A percentile compares a stretch with the other conserved stretches of the same genome.
phyloP scores from a whole-genome alignment of 2,329 filamentous ascomycete species.

The Monilinia fructicola region DNA sequence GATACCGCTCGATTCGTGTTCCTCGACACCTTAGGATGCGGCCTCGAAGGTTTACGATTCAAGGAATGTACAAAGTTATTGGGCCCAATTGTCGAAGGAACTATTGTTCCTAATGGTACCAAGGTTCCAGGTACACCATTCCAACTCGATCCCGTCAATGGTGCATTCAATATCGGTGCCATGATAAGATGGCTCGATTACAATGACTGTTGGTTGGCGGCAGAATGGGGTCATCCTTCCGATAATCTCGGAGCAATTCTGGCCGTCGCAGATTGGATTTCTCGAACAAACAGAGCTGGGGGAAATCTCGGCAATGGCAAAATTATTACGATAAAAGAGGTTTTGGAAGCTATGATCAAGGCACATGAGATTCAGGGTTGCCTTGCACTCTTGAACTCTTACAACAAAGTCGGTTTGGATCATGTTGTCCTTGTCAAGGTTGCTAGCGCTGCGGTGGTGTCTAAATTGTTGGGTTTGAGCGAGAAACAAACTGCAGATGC shows the following conservation, averaged over 20 bases:
- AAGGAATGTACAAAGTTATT: slow-evolving; percentile 95
- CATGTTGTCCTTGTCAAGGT: slow-evolving; percentile 99
- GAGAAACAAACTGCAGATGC: slow-evolving; percentile 93
- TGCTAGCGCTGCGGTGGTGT: slow-evolving; percentile 88
- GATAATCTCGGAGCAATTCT: slow-evolving; percentile 98
- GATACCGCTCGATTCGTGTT: slow-evolving; percentile 97
- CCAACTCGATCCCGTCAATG: slow-evolving; percentile 91
- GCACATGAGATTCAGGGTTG: slow-evolving; percentile 99
- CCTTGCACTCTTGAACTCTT: slow-evolving; percentile 94
- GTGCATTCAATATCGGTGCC: slow-evolving; percentile 97
- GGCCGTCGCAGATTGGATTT: slow-evolving; percentile 95
- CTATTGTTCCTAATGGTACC: slow-evolving; percentile 85
- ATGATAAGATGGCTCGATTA: slow-evolving; percentile 99
- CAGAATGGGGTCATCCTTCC: slow-evolving; percentile 97
- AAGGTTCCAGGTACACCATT: slow-evolving; percentile 90
- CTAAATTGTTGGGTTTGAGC: slow-evolving; percentile 87
- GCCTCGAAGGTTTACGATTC: slow-evolving; percentile 92
- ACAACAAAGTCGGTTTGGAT: slow-evolving; percentile 97
- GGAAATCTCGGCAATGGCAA: slow-evolving; percentile 84
- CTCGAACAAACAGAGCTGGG: slow-evolving; percentile 76
- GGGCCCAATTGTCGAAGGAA: slow-evolving; percentile 87
- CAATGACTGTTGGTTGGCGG: slow-evolving; percentile 99
- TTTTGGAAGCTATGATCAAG: slow-evolving; percentile 98
- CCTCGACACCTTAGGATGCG: slow-evolving; percentile 94
- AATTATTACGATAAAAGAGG: slow-evolving; percentile 83